Base-by-base conservation (phyloP, 805 yeast genomes). In the Suhomyces prunicola region DNA sequence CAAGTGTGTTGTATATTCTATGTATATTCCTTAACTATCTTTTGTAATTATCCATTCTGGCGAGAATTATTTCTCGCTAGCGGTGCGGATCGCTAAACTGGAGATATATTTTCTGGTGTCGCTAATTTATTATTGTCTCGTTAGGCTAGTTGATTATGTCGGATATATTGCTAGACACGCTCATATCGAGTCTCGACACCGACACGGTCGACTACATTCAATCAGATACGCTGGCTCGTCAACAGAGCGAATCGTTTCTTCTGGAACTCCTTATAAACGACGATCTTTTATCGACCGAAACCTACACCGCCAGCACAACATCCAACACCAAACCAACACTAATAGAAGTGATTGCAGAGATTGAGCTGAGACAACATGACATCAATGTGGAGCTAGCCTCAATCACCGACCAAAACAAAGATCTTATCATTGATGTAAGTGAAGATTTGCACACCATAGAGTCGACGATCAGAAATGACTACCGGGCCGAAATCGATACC, bases 261-360 rank as follows among this genome's bases (percentile, higher is more conserved):
- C 68, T 67, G 39, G 67, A 70, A 4, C 63, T 83, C 9, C 67
- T 85, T 36, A 74, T 80, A 44, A 79, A 80, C 44, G 82, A 82
- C 33, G 76, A 75, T 42, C 59, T 75, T 67, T 52, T 77, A 64
- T 54, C 85, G 64, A 60, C 84, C 60, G 79, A 74, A 3, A 60
- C 67, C 48, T 58, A 70, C 70, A 55, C 81, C 66, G 49, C 47
- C 45, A 29, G 31, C 19, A 26, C 24, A 33, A 26, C 23, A 23
- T n/a, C 46, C 13, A 15, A 42, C 26, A 44, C 56, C 47, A 58
- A 58, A 54, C 61, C 66, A 47, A 79, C 84, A 0, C 58, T 84
- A 33, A 81, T 84, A 1, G 90, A 86, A 57, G 91, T 85, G 61
- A 84, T 87, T 44, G 92, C 92, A 0, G 93, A 87, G 61, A 67